phyloP scores from a whole-genome alignment of 2,329 filamentous ascomycete species.

The Fusarium nematophilum region DNA sequence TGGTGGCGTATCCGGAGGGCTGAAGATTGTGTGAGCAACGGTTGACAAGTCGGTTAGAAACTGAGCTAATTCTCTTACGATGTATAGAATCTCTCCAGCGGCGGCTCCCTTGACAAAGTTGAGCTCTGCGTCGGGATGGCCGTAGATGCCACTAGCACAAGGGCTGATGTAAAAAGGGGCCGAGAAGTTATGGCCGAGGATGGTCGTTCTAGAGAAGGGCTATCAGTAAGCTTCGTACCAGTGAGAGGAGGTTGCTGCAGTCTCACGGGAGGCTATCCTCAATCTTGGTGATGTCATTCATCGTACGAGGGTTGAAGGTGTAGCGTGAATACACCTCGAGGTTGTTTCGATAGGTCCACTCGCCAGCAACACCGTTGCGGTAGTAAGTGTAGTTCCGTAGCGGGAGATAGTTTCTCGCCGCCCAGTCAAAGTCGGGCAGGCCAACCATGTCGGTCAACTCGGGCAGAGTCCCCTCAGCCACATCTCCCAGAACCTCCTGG shows the following conservation, averaged over 20 bases:
- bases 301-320: conserved; percentile 57
- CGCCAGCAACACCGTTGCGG: conserved; percentile 60
- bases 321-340: conserved; percentile 62
- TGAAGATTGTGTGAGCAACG: neutral
- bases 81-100: conserved; percentile 58
- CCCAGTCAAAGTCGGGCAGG: conserved; percentile 63
- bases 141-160: conserved; percentile 55
- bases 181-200: conserved; percentile 62
- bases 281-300: conserved; percentile 57
- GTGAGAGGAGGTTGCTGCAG: neutral
- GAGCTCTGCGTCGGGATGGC: conserved; percentile 56
- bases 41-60: too few species aligned
- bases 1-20: conserved; percentile 38
- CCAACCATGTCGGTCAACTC: conserved; percentile 56
- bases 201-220: conserved; percentile 47
- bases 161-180: conserved; percentile 64
- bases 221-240: neutral
- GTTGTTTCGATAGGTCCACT: conserved; percentile 66
- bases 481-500: conserved; percentile 47
- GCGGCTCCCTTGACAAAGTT: conserved; percentile 61
- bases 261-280: conserved; percentile 45
- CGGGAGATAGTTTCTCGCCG: conserved; percentile 59
- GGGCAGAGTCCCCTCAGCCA: conserved; percentile 50
- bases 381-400: conserved; percentile 56
- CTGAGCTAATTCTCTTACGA: conserved; percentile 42